Conservation (phyloP, 129 eudicot genomes). For the Smallanthus sonchifolius region DNA sequence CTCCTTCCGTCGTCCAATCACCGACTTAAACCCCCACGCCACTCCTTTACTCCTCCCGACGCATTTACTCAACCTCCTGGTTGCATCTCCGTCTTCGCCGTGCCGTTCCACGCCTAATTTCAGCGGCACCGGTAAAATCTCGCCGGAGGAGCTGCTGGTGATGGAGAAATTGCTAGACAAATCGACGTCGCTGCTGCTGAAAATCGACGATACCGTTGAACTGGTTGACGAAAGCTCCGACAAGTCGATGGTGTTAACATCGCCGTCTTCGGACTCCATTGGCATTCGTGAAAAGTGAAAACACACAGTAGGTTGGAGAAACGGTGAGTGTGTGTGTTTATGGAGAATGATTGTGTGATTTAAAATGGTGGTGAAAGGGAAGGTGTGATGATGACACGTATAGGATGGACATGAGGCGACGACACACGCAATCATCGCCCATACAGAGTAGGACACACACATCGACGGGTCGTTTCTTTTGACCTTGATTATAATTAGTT, state of each 20-base stretch:
- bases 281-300: neutral
- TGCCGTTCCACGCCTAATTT: neutral
- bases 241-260: constrained; percentile 17
- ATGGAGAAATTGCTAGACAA: constrained; percentile 25
- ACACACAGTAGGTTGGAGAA: neutral
- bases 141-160: constrained; percentile 47
- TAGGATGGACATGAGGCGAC: constrained; percentile 15
- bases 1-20: constrained; percentile 56
- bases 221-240: constrained; percentile 22
- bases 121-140: constrained; percentile 29
- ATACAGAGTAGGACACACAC: constrained; percentile 20
- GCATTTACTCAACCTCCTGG: constrained; percentile 27
- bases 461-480: constrained; percentile 2
- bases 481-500: neutral
- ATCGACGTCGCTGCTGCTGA: constrained; percentile 23
- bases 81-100: neutral
- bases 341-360: neutral
- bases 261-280: constrained; percentile 23
- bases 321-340: neutral
- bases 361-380: neutral
- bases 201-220: constrained; percentile 35
- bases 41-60: constrained; percentile 49
- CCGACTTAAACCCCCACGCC: constrained; percentile 48
- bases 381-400: constrained; percentile 36
- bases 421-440: constrained; percentile 31